phyloP scores from a whole-genome alignment of 139 green algal genomes.

The Astrephomene gubernaculifera region DNA sequence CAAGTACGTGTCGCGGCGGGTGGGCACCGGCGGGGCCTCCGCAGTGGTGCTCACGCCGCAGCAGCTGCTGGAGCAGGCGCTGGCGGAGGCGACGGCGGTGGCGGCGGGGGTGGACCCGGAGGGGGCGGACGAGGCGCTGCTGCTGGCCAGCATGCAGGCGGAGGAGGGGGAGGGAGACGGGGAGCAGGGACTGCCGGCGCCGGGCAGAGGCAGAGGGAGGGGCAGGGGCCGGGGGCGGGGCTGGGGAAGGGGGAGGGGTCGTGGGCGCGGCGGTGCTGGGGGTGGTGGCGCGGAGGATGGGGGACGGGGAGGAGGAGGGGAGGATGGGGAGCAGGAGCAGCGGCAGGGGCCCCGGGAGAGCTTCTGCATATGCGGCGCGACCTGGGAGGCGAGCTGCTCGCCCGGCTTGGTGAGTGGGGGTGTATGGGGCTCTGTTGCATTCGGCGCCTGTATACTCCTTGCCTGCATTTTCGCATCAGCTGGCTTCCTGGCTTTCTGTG shows the following conservation, averaged over 20 bases:
- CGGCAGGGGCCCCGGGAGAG: neutral
- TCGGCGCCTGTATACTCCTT: too few species aligned
- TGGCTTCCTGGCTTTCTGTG: too few species aligned
- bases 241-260: neutral
- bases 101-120: slow-evolving; percentile 13
- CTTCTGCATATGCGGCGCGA: neutral
- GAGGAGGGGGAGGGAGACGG: slow-evolving; percentile 7
- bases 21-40: neutral
- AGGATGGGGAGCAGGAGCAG: neutral
- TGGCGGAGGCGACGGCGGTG: slow-evolving; percentile 17
- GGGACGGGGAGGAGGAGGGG: neutral
- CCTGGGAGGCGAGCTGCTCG: slow-evolving; percentile 11
- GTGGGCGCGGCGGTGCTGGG: neutral
- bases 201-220: neutral
- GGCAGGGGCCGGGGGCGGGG: slow-evolving; percentile 3
- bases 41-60: neutral
- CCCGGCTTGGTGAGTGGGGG: too few species aligned
- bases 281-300: neutral
- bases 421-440: too few species aligned
- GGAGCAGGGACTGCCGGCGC: neutral
- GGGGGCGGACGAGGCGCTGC: too few species aligned
- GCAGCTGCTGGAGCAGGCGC: slow-evolving; percentile 39
- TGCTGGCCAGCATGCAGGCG: neutral
- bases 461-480: too few species aligned
- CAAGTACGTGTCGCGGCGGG: slow-evolving; percentile 18